Conservation (phyloP, 1,284 basidiomycete genomes). For the Afroboletus lepidellus region DNA sequence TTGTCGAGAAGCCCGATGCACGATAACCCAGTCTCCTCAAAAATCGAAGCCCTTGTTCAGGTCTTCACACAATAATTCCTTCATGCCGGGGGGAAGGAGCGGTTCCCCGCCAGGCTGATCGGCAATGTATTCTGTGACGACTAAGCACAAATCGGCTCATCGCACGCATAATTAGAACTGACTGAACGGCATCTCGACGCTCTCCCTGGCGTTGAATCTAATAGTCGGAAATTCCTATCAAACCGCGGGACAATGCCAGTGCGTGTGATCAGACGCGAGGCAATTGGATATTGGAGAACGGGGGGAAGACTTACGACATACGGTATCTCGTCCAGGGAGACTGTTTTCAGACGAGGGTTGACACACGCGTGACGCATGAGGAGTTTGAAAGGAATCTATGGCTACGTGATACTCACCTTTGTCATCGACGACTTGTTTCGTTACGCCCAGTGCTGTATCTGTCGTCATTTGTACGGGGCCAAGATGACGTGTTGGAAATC, state of each 20-base stretch:
- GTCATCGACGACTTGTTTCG: constrained; percentile 84
- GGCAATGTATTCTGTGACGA: constrained; percentile 58
- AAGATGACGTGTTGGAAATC: constrained; percentile 84
- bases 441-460: constrained; percentile 93
- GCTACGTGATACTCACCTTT: constrained; percentile 45
- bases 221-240: constrained; percentile 84
- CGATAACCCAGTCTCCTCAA: constrained; percentile 7
- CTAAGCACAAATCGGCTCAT: not conserved
- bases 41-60: constrained; percentile 81
- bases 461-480: constrained; percentile 96
- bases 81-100: constrained; percentile 88
- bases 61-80: constrained; percentile 78
- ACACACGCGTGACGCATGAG: constrained; percentile 1
- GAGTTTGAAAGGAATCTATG: not conserved
- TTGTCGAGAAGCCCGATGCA: too few species aligned
- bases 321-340: constrained; percentile 60
- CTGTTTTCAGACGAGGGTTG: not conserved
- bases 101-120: constrained; percentile 50
- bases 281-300: not conserved
- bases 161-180: constrained; percentile 33
- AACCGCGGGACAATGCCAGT: not conserved
- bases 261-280: not conserved
- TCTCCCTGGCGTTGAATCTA: constrained; percentile 76
- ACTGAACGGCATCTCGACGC: constrained; percentile 95
- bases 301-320: constrained; percentile 53